Evolutionary conservation across 106 monocot genomes (phyloP), one percentile per base, ranked within the genome.

Genomic region (Dioscorea dumetorum): DNA sequence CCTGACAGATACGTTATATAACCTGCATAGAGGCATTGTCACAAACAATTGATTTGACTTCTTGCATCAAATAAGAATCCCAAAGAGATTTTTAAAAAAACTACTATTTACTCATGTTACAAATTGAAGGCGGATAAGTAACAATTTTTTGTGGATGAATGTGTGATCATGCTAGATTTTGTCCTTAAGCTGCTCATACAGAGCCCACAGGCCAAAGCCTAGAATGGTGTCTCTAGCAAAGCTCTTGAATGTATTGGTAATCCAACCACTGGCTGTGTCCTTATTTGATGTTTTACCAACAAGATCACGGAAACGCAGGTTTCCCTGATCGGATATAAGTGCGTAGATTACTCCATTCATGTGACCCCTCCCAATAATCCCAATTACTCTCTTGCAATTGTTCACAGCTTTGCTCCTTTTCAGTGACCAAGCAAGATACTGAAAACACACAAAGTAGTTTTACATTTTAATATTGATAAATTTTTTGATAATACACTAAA

Each of bases 321-420:
- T 62, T 15, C 91, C 95, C 20, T 73, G 85, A 66, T 95, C 91
- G 5, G 91, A 83, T 74, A 95, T 74, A 70, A 95, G 63, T 15
- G 95, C 76, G 70, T 95, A 88, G 49, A 95, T 80, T 6, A 95
- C 87, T 2, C 95, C 95, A 24, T 95, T 91, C 70, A 95, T 69
- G 78, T 95, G 95, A 12, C 86, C 95, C 58, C 79, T 91, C 18
- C 95, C 91, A 4, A 95, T 81, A 22, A 95, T 74, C 0, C 95
- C 95, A 0, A 91, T 85, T 1, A 91, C 91, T 49, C 48, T 81
- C 66, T 82, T 91, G 41, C 91, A 57, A 51, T 70, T 75, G 41
- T 87, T 88, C 24, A 95, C 95, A 71, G 95, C 95, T 78, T 95
- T 95, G 71, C 95, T 95, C 76, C 88, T 88, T 77, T 95, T 95